Conservation (phyloP, 371 early-diverging fungal species). For the Zopfochytrium polystomum region DNA sequence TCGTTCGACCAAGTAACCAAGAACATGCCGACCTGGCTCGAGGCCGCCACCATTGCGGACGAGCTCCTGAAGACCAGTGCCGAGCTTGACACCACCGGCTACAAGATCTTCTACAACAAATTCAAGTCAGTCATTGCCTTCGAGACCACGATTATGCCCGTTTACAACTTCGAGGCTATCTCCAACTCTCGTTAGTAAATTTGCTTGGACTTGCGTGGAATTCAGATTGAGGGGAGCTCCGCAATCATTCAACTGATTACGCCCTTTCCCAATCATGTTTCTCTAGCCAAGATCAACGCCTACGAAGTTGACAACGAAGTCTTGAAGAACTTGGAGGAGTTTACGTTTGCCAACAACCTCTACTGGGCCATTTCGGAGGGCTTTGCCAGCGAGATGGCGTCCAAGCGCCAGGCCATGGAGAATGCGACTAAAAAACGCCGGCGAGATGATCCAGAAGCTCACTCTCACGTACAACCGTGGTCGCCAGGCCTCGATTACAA, state of each 20-base stretch:
- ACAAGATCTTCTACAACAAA: constrained; percentile 86
- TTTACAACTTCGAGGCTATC: constrained; percentile 67
- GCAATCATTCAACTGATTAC: too few relatives aligned
- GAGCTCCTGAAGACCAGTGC: constrained; percentile 54
- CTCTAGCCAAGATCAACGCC: constrained; percentile 73
- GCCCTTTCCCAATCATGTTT: constrained; percentile 1
- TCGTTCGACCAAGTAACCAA: constrained; percentile 91
- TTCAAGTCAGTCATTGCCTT: constrained; percentile 93
- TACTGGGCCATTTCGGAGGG: constrained; percentile 96
- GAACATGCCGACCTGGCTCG: constrained; percentile 83
- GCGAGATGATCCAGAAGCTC: constrained; percentile 70
- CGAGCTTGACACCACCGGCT: constrained; percentile 62
- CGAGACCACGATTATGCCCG: constrained; percentile 69
- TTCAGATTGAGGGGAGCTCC: too few relatives aligned
- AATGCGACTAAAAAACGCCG: constrained; percentile 99
- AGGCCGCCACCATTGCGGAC: constrained; percentile 82
- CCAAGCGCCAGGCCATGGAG: constrained; percentile 98
- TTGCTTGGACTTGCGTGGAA: background rate
- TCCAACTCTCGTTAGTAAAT: constrained; percentile 68
- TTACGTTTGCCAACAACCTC: constrained; percentile 86
- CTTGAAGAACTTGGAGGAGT: constrained; percentile 87
- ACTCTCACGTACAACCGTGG: constrained; percentile 90
- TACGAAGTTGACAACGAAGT: constrained; percentile 89
- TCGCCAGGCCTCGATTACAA: constrained; percentile 96
- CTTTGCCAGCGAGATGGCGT: constrained; percentile 94